Percentiles rank a stretch among this genome's conserved stretches.
phyloP scores from a whole-genome alignment of 805 yeast genomes.

The Schizosaccharomyces octosporus region DNA sequence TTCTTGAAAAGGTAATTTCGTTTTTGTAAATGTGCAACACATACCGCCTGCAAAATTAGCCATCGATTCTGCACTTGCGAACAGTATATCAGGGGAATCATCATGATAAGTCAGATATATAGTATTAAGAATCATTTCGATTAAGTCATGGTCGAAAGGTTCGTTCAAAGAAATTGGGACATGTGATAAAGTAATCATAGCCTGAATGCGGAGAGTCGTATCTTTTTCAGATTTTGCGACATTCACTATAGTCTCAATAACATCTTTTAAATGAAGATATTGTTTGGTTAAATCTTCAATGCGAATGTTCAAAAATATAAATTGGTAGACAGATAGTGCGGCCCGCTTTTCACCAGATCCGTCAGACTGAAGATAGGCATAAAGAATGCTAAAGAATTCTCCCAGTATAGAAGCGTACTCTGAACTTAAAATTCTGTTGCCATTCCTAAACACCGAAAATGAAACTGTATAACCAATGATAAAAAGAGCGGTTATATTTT shows the following conservation, averaged over 20 bases:
- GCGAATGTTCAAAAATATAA: no score
- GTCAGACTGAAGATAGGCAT: no score
- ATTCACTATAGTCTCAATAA: no score
- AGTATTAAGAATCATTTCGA: conserved; percentile 17
- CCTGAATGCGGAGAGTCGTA: neutral
- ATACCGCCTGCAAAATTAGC: conserved; percentile 52
- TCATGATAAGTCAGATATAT: conserved; percentile 35
- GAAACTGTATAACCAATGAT: conserved; percentile 31
- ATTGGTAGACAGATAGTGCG: no score
- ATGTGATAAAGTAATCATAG: neutral
- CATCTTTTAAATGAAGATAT: no score
- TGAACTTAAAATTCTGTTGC: no score
- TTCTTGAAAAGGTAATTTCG: conserved; percentile 11
- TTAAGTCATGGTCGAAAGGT: conserved; percentile 7
- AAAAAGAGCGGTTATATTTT: conserved; percentile 34
- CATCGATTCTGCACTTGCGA: conserved; percentile 67
- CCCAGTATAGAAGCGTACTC: no score
- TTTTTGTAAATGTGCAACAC: conserved; percentile 12
- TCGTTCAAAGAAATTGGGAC: no score
- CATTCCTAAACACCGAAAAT: conserved; percentile 5
- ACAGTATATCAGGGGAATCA: conserved; percentile 51
- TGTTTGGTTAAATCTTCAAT: no score
- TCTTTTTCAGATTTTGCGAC: neutral
- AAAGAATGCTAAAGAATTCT: no score
- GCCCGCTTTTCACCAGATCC: no score